Percentiles rank a stretch among this genome's conserved stretches.
Evolutionary conservation across 352 stramenopile genomes (phyloP).

Genomic region (Phytophthora brassicae): DNA sequence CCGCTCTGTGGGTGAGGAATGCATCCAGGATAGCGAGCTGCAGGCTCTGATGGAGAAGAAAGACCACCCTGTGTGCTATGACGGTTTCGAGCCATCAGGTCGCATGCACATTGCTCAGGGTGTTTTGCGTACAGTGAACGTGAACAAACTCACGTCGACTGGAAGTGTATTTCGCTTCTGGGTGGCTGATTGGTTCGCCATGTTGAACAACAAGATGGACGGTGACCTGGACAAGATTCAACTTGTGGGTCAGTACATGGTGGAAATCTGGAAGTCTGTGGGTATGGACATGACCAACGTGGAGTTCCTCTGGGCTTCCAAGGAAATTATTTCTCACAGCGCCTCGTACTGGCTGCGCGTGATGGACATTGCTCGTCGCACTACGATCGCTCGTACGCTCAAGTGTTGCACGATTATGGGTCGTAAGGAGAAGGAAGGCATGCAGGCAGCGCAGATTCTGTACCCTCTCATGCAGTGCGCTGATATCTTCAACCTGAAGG

Average conservation of each 20-base stretch:
- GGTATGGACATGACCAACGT: slow-evolving; percentile 99
- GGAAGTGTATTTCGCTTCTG: slow-evolving; percentile 99
- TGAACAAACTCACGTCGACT: slow-evolving; percentile 91
- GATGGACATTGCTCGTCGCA: slow-evolving; percentile 93
- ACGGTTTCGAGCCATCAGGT: slow-evolving; percentile 98
- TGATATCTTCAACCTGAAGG: slow-evolving; percentile 99
- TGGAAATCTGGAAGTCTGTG: slow-evolving; percentile 99
- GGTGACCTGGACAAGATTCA: slow-evolving; percentile 97
- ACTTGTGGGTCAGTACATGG: slow-evolving; percentile 95
- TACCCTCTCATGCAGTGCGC: slow-evolving; percentile 99
- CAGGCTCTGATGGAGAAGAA: slow-evolving; percentile 87
- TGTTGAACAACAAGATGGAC: slow-evolving; percentile 99
- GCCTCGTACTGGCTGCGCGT: slow-evolving; percentile 93
- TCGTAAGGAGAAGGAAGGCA: slow-evolving; percentile 86
- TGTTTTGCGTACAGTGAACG: slow-evolving; percentile 96
- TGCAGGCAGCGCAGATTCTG: slow-evolving; percentile 95
- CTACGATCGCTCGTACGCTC: slow-evolving; percentile 93
- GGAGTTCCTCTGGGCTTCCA: slow-evolving; percentile 98
- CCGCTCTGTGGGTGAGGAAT: slow-evolving; percentile 91
- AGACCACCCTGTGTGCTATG: slow-evolving; percentile 92
- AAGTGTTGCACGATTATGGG: slow-evolving; percentile 99
- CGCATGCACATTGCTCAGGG: slow-evolving; percentile 99
- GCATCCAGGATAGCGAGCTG: slow-evolving; percentile 92
- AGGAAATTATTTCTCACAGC: slow-evolving; percentile 92
- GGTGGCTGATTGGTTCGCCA: slow-evolving; percentile 99